phyloP scores from a whole-genome alignment of 192 early-diverging fungal species.

The Podochytrium sp. region DNA sequence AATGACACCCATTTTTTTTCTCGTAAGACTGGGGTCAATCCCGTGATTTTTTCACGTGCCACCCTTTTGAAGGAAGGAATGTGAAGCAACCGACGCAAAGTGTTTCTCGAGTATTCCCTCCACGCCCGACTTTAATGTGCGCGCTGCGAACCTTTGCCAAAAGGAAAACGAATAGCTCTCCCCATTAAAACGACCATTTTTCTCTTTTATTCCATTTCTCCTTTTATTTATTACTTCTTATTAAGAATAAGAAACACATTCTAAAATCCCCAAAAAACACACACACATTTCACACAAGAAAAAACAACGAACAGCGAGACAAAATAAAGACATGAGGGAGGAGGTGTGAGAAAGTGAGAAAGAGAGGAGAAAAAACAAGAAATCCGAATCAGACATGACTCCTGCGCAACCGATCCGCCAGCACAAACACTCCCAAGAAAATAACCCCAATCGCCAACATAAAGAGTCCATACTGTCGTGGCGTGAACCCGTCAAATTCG shows the following conservation, averaged over 20 bases:
- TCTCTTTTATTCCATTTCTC: no score
- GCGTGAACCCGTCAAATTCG: slow-evolving; percentile 72
- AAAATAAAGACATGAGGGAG: not conserved
- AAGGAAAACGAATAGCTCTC: no score
- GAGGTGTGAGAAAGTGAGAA: not conserved
- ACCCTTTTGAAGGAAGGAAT: no score
- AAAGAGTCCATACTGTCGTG: slow-evolving; percentile 68
- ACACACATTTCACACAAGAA: not conserved
- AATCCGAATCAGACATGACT: slow-evolving; percentile 18
- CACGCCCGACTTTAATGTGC: no score
- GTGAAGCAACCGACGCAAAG: no score
- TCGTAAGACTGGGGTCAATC: no score
- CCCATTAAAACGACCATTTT: no score
- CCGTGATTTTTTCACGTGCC: no score
- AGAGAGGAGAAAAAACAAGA: not conserved
- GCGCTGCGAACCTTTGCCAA: no score
- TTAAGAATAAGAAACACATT: not conserved
- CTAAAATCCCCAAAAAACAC: not conserved
- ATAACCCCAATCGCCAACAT: slow-evolving; percentile 69
- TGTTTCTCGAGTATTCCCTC: no score
- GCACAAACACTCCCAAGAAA: slow-evolving; percentile 71
- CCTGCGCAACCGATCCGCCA: slow-evolving; percentile 63
- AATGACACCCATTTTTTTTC: no score
- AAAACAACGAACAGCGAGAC: not conserved
- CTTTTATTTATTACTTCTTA: no score